Evolutionary conservation across 805 yeast genomes (phyloP), one percentile per base, ranked within the genome.

Genomic region (Candida arabinofermentans): DNA sequence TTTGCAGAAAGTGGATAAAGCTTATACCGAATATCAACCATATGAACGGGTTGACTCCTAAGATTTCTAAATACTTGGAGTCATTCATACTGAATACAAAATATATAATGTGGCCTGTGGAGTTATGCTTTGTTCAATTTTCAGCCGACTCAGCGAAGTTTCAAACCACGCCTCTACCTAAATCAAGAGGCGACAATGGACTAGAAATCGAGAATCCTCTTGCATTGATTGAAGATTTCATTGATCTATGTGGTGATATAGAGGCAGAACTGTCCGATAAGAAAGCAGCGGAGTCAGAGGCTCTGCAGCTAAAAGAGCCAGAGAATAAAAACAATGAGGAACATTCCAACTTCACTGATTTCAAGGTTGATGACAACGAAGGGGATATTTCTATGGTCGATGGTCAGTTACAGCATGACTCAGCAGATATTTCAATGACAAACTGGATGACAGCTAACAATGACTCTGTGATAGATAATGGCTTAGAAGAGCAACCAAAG

Each of bases 31-130:
- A 83, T 48, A 57, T 83, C 37, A 74, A 73, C 43, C 89, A 83
- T 55, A 66, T 83, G 47, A 83, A 81, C 58, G 85, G 83, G 18
- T 72, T 78, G 49, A 79, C 90, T 0, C 81, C 89, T 0, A 69
- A 69, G 9, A 71, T 85, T 2, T 67, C 88, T 10, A 67, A 70
- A 19, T 84, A 75, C 57, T 66, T 81, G 35, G 67, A 65, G 7
- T 35, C 44, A 0, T 33, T 33, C 22, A 41, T 42, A 2, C 49
- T 54, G 1, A 76, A 72, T 49, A 69, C 67, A 22, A 80, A 81
- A 52, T 77, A 69, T 41, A 74, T 85, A 2, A 61, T 78, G 34
- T 86, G 95, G 95, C 95, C 95, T 0, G 62, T 82, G 52, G 76
- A 74, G 35, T 62, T 85, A 17, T 82, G 90, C 52, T 67, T 76